Evolutionary conservation across 192 early-diverging fungal species (phyloP).

Genomic region (Coemansia asiatica): DNA sequence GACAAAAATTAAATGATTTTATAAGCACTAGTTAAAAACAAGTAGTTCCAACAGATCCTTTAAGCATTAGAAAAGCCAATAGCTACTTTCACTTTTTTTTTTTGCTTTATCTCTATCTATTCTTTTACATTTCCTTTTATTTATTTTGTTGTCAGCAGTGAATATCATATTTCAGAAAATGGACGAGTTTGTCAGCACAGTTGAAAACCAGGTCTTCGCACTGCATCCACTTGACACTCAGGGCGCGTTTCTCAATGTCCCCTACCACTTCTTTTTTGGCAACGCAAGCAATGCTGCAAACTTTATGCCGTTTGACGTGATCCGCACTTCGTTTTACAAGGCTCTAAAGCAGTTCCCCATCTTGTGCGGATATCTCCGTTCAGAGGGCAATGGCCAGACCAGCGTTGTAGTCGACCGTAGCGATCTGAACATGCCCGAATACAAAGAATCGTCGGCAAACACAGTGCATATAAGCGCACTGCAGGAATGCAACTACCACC

Average conservation of each 20-base stretch:
- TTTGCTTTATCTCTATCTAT: not conserved
- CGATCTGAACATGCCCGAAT: conserved; percentile 49
- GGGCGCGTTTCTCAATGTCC: conserved; percentile 48
- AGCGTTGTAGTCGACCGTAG: conserved; percentile 25
- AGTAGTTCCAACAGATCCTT: no score
- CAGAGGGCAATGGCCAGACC: conserved; percentile 16
- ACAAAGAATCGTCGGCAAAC: conserved; percentile 36
- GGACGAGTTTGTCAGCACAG: conserved; percentile 44
- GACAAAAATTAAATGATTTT: no score
- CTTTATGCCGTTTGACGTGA: conserved; percentile 42
- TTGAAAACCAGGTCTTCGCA: conserved; percentile 27
- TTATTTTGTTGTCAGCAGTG: not conserved
- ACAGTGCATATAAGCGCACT: conserved; percentile 15
- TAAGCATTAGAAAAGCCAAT: no score
- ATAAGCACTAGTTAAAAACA: no score
- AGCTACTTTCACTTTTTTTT: not conserved
- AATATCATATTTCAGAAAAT: conserved; percentile 6
- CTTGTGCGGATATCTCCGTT: conserved; percentile 26
- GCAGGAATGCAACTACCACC: conserved; percentile 31
- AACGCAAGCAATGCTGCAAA: conserved; percentile 19
- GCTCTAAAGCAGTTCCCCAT: conserved; percentile 41
- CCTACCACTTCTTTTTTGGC: conserved; percentile 43
- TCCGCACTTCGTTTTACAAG: conserved; percentile 30
- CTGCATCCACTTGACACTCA: conserved; percentile 54
- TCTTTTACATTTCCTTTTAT: not conserved